phyloP scores from a whole-genome alignment of 257 asterid species.

The Petunia secreta region DNA sequence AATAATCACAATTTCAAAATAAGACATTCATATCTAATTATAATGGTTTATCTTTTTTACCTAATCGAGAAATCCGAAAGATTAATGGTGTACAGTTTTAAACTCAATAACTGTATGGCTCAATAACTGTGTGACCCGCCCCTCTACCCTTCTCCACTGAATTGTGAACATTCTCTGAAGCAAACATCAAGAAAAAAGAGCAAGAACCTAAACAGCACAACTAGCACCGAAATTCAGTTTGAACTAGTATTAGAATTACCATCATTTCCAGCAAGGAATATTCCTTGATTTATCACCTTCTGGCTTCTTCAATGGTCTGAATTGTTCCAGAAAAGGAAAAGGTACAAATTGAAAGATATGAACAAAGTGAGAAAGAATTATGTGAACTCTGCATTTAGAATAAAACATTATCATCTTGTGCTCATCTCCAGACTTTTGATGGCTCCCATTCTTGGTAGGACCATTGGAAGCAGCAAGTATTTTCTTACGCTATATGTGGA shows the following conservation, averaged over 20 bases:
- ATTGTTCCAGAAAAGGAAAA: not conserved
- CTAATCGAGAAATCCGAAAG: too few relatives aligned
- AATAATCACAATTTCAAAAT: too few relatives aligned
- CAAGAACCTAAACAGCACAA: not conserved
- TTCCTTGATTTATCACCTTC: constrained; percentile 1
- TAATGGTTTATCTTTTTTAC: too few relatives aligned
- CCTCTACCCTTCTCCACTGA: not conserved
- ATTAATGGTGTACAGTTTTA: too few relatives aligned
- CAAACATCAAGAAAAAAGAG: too few relatives aligned
- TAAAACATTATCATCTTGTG: constrained; percentile 1
- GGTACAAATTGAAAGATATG: not conserved
- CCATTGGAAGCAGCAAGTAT: not conserved
- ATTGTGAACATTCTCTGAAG: not conserved
- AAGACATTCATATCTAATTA: too few relatives aligned
- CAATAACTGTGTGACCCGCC: too few relatives aligned
- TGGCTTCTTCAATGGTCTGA: not conserved
- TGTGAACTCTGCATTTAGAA: not conserved
- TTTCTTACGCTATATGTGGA: constrained; percentile 5
- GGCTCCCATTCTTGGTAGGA: constrained; percentile 11
- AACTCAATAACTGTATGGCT: too few relatives aligned
- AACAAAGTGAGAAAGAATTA: not conserved
- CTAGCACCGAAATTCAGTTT: not conserved
- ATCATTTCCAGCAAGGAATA: constrained; percentile 5
- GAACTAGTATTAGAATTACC: not conserved
- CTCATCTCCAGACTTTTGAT: not conserved